These are phyloP conservation scores for Globisporangium nunn DNA, from an alignment of 352 stramenopile genomes.

Conservation along the genomic window DNA sequence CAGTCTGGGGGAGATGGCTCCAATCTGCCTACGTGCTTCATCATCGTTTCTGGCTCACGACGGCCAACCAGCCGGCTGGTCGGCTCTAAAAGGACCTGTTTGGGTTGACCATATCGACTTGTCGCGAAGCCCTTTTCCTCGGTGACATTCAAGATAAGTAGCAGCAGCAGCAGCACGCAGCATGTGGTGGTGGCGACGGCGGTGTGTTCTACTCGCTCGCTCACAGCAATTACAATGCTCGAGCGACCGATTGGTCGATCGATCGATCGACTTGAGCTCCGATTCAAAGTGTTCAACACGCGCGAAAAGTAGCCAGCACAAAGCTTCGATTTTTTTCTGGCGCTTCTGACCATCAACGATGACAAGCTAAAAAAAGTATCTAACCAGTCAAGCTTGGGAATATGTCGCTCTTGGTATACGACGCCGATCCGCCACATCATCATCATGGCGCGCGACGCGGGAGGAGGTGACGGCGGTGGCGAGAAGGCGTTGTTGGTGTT, in stretches of 20 bases:
- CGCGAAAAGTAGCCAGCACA: not conserved
- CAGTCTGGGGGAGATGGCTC: not conserved
- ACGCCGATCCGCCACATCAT: not conserved
- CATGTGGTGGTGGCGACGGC: not conserved
- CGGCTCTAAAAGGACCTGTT: no score
- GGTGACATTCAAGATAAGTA: not conserved
- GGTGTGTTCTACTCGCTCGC: not conserved
- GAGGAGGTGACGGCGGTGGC: slow-evolving; percentile 18
- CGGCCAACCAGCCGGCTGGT: no score
- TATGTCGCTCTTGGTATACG: no score
- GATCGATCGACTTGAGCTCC: no score
- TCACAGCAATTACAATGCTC: no score
- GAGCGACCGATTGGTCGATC: no score
- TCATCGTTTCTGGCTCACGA: not conserved
- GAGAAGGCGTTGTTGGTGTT: slow-evolving; percentile 29
- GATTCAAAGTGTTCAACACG: not conserved
- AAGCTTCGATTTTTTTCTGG: not conserved
- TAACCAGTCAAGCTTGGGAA: not conserved
- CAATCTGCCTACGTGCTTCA: not conserved
- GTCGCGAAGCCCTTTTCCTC: not conserved
- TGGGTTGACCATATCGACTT: not conserved
- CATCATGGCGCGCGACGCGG: not conserved
- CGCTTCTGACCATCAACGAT: not conserved
- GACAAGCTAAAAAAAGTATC: not conserved
- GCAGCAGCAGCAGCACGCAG: not conserved